These are phyloP conservation scores for Boletus eberwhitei DNA, from an alignment of 768 basidiomycete species.

Conservation along the genomic window DNA sequence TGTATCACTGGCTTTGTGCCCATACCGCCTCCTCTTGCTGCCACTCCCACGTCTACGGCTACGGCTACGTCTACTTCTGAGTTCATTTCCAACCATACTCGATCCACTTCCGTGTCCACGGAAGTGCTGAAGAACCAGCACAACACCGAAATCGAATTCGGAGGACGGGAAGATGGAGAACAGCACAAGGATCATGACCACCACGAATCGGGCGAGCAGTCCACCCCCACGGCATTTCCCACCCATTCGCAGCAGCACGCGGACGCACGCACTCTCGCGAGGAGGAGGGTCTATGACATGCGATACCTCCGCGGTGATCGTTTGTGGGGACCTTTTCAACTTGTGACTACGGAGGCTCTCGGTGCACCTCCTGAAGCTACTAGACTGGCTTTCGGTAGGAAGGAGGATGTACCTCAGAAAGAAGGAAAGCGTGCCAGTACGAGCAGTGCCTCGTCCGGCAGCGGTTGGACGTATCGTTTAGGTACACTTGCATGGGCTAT, in stretches of 20 bases:
- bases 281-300: slow-evolving; percentile 32
- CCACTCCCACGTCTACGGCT: background rate
- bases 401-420: background rate
- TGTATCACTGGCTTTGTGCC: slow-evolving; percentile 44
- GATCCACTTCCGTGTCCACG: background rate
- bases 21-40: slow-evolving; percentile 15
- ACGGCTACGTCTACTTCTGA: background rate
- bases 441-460: background rate
- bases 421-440: background rate
- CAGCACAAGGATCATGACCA: background rate
- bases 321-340: slow-evolving; percentile 28
- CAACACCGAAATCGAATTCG: background rate
- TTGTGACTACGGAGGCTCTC: slow-evolving; percentile 12
- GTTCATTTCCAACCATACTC: background rate
- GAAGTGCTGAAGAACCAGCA: background rate
- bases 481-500: slow-evolving; percentile 19
- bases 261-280: slow-evolving; percentile 28
- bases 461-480: background rate
- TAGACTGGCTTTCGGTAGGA: background rate
- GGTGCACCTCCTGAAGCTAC: background rate
- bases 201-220: background rate
- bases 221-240: slow-evolving; percentile 5
- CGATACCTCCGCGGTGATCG: slow-evolving; percentile 27
- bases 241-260: slow-evolving; percentile 11
- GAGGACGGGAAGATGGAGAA: background rate